Base-by-base conservation (phyloP, 768 basidiomycete genomes). In the Trichaptum fuscoviolaceum region DNA sequence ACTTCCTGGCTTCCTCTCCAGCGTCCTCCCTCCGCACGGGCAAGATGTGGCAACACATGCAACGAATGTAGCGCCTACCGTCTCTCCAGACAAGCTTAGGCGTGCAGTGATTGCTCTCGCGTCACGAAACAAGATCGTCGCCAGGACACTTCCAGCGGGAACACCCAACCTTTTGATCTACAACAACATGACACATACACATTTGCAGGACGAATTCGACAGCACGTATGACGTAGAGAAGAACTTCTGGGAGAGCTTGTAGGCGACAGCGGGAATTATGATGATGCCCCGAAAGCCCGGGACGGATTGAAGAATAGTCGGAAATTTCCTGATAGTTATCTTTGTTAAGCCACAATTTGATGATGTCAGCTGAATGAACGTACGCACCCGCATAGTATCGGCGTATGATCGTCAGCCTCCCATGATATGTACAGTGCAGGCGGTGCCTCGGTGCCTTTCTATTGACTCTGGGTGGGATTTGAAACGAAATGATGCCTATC, bases 81-180 rank as follows among this genome's bases (percentile, higher is more conserved):
- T 96, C 25, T 84, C 85, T 5, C 91, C 96, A 6, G 72, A 76
- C 35, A 86, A 91, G 76, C 80, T 99, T 68, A 97, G 93, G 87
- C 78, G 83, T 67, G 90, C 91, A 6, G 69, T 99, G 35, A 36
- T 92, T 34, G 77, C 75, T 1, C 80, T 98, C 5, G 77, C 90
- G 15, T 89, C 81, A 65, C 71, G 73, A 61, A 84, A 77, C 63
- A 52, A 52, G 42, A 58, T 83, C 20, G 78, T 97, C 12, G 26
- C 66, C 0, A 80, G 84, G 15, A 78, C 88, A 23, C 67, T 79
- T 8, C 86, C 86, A 2, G 65, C 69, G 0, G 76, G 83, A 62
- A 89, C 91, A 2, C 78, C 83, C 58, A 94, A 95, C 79, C 69
- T 86, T 74, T 81, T 95, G 73, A 84, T 92, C 70, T 95, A 85